phyloP scores from a whole-genome alignment of 2,329 filamentous ascomycete species.

The Apiospora rasikravindrae region DNA sequence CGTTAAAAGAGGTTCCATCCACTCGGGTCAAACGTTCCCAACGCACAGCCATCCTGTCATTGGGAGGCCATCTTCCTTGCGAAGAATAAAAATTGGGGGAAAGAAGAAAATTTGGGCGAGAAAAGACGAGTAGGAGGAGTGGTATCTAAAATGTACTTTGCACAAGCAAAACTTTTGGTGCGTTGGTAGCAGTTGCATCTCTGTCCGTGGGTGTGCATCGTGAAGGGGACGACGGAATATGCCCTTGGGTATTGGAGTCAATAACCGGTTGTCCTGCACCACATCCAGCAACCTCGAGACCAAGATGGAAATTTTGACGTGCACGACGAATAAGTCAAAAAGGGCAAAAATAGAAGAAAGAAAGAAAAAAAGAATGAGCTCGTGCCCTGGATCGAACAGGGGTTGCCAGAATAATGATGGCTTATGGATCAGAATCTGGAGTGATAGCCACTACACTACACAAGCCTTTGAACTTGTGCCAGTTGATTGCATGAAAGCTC shows the following conservation, averaged over 20 bases:
- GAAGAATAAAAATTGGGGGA: no score
- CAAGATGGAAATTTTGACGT: not conserved
- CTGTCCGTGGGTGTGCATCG: no score
- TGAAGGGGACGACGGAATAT: no score
- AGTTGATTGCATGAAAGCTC: no score
- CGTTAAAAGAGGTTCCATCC: not conserved
- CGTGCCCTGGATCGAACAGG: slow-evolving; percentile 15
- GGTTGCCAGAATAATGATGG: slow-evolving; percentile 1
- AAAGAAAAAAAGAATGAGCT: not conserved
- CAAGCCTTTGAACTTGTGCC: not conserved
- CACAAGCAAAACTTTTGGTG: no score
- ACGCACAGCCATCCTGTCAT: not conserved
- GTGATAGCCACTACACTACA: slow-evolving; percentile 16
- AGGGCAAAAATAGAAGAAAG: not conserved
- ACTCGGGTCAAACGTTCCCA: not conserved
- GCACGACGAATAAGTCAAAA: not conserved
- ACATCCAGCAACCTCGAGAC: not conserved
- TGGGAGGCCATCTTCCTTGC: not conserved
- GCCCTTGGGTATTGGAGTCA: no score
- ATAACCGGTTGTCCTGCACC: no score
- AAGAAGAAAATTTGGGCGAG: not conserved
- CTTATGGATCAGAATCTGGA: slow-evolving; percentile 12
- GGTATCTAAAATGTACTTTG: no score
- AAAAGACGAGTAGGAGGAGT: no score
- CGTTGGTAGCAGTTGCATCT: no score